Evolutionary conservation across 257 asterid species (phyloP).

Genomic region (Solanum lignicaule): DNA sequence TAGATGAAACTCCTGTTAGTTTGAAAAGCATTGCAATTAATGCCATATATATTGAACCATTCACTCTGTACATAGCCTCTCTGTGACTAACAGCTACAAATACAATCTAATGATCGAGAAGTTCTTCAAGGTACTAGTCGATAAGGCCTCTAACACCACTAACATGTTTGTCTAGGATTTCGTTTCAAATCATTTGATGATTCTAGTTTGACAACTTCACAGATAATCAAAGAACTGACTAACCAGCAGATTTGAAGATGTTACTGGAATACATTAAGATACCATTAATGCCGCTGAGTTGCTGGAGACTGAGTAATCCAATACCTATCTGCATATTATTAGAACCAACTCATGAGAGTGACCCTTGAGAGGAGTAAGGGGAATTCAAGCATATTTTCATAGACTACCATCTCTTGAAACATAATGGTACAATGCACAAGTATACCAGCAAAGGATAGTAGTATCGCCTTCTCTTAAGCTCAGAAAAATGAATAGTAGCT

Average conservation of each 20-base stretch:
- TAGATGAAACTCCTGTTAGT: constrained; percentile 52
- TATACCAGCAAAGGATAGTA: constrained; percentile 77
- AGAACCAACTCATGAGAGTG: background rate
- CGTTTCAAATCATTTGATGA: background rate
- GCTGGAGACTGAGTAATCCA: constrained; percentile 75
- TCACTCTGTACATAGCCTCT: background rate
- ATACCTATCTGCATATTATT: constrained; percentile 54
- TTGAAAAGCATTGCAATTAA: background rate
- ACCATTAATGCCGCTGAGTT: constrained; percentile 76
- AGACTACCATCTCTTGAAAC: background rate
- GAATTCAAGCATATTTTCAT: background rate
- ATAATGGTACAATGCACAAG: background rate
- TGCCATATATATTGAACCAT: background rate
- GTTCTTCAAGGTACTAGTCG: background rate
- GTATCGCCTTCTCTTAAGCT: constrained; percentile 61
- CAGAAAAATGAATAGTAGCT: constrained; percentile 49
- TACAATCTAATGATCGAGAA: background rate
- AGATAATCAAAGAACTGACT: background rate
- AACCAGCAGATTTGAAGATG: constrained; percentile 69
- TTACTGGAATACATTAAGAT: constrained; percentile 76
- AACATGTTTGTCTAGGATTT: background rate
- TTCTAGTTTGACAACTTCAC: background rate
- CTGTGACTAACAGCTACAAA: background rate
- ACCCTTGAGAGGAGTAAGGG: background rate
- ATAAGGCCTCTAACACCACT: background rate